Evolutionary conservation across 495 filamentous ascomycete genomes (phyloP), one percentile per base, ranked within the genome.

Genomic region (Hamigera avellanea): DNA sequence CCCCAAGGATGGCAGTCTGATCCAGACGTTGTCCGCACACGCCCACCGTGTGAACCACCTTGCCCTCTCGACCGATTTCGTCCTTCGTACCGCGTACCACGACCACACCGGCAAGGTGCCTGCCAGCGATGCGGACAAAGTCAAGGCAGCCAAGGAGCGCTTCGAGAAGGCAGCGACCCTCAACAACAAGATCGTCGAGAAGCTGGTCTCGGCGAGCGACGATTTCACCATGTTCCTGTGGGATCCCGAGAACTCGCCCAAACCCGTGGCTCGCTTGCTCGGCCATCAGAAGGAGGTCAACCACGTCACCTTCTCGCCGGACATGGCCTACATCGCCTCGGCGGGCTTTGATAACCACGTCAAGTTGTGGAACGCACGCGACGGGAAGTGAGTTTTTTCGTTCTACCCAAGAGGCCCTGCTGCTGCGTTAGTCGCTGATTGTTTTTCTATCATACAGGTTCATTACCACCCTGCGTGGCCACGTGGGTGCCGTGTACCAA

Each of bases 281-380:
- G 93, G 93, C 8, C 93, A 99, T 53, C 87, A 95, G 52, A 96
- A 95, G 54, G 83, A 84, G 48, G 85, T 99, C 39, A 96, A 95
- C 59, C 80, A 95, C 53, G 86, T 95, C 12, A 81, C 80, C 6
- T 95, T 96, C 64, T 95, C 86, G 0, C 85, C 88, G 0, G 85
- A 93, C 47, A 87, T 85, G 40, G 66, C 73, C 1, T 66, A 84
- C 35, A 91, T 99, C 47, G 93, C 93, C 1, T 87, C 80, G 6
- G 79, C 83, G 13, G 77, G 76, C 19, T 99, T 88, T 59, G 93
- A 99, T 56, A 96, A 96, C 56, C 80, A 83, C 42, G 80, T 87
- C 47, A 93, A 91, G 59, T 56, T 94, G 19, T 95, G 88, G 84
- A 76, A 78, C 33, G 78, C 67, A n/a, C 48, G 66, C 15, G 71